Evolutionary conservation across 2,329 filamentous ascomycete genomes (phyloP), one percentile per base, ranked within the genome.

Genomic region (Neonectria ditissima): DNA sequence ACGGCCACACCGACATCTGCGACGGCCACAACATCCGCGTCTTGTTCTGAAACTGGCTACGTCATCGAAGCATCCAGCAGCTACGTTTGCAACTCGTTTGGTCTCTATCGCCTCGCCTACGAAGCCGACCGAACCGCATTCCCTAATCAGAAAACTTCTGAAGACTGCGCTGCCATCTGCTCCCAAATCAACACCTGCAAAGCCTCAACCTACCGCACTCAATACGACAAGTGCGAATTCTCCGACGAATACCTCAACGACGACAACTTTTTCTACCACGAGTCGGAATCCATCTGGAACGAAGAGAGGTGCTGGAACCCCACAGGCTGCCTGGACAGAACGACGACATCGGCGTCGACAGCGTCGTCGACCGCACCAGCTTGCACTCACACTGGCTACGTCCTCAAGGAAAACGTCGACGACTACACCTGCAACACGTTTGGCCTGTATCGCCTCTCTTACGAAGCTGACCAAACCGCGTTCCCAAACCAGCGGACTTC

Each of bases 11-110:
- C 50, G 9, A 53, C 48, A 13, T 32, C 32, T n/a, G n/a, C n/a
- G n/a, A n/a, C n/a, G n/a, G n/a, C n/a, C 6, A 26, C 50, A 18
- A 26, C 20, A n/a, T 5, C 48, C 18, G n/a, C n/a, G n/a, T n/a
- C n/a, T n/a, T 53, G 50, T 34, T 24, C 50, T 11, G 18, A 22
- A 13, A 41, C 50, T 32, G 50, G 50, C 50, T 53, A 53, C 22
- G 50, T 22, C 5, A 2, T 26, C 3, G 22, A 22, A 5, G 50
- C 39, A 5, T 32, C 41, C 4, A 39, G 32, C 11, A 26, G 32
- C 16, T 39, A 22, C 16, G 20, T 20, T 1, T 53, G 50, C 34
- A 22, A n/a, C 3, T 41, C 32, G 2, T 16, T 53, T 13, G 50
- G 50, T 10, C 30, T 53, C 3, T 48, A 48, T 16, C 20, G 20